phyloP scores from a whole-genome alignment of 768 basidiomycete genomes.

The Boletus reticuloceps region DNA sequence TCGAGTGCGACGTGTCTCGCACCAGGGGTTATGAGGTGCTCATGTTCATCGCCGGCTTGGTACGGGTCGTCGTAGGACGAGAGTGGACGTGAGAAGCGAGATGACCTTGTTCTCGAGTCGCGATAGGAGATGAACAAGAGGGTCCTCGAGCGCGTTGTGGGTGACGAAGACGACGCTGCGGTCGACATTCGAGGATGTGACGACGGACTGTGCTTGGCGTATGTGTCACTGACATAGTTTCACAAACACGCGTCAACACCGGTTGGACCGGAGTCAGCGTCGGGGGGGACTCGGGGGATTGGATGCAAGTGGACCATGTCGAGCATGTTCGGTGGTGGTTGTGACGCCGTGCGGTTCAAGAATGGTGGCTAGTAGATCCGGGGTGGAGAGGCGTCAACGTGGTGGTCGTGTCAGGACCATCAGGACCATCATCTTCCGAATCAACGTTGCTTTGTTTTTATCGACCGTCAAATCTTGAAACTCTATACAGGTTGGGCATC shows the following conservation, averaged over 20 bases:
- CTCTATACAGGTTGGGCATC: conserved; percentile 9
- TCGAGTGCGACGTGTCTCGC: conserved; percentile 51
- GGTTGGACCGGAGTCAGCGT: conserved; percentile 4
- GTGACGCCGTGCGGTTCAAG: neutral
- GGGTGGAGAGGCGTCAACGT: neutral
- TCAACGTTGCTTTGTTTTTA: conserved; percentile 9
- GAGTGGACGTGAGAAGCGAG: conserved; percentile 40
- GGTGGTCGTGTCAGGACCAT: neutral
- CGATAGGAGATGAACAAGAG: conserved; percentile 92
- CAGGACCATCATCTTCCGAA: conserved; percentile 8
- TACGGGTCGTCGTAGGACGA: conserved; percentile 48
- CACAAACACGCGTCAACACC: conserved; percentile 27
- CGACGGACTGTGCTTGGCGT: conserved; percentile 8
- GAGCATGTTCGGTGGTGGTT: no score
- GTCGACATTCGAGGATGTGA: conserved; percentile 32
- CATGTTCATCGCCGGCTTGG: conserved; percentile 52
- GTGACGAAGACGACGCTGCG: conserved; percentile 30
- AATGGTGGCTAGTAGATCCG: conserved; percentile 2
- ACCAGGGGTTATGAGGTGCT: conserved; percentile 52
- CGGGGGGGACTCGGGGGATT: no score
- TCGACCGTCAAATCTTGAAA: conserved; percentile 21
- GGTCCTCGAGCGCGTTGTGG: conserved; percentile 81
- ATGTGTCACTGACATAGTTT: conserved; percentile 14
- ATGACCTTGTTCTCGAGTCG: conserved; percentile 59
- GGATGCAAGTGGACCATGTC: no score